Evolutionary conservation across 257 asterid species (phyloP), one percentile per base, ranked within the genome.

Genomic region (Capsicum baccatum): DNA sequence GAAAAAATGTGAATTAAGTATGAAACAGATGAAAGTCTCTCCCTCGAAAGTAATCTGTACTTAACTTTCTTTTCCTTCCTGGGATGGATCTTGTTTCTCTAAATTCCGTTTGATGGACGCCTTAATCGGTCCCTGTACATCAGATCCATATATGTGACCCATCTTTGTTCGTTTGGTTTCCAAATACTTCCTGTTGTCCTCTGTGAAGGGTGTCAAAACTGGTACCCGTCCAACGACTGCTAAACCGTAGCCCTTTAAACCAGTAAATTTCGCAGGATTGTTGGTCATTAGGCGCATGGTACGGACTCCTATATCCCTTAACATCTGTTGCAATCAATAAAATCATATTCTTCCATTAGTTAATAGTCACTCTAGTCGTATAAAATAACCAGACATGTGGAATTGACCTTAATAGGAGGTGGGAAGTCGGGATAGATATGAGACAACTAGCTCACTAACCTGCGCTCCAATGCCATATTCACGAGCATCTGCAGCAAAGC

Each of bases 261-360:
- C 97, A 2, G 88, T 86, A 74, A 92, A 94, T 83, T 95, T 95
- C 42, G 98, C 98, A 0, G 98, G 98, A 83, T 95, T 95, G 89
- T 95, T 95, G 3, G 98, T 95, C 98, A 95, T 95, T 13, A 95
- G 89, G 19, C 92, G 88, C 97, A 95, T 95, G 0, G 98, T 95
- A 78, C 90, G 92, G 19, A 95, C 91, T 33, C 98, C 98, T 39
- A 95, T 83, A 82, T 95, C 98, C 52, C 93, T 89, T 47, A 93
- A 88, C 84, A 95, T 95, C 97, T 93, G 91, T 86, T 70, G 62
- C 54, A 69, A 76, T 83, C 79, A 70, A 50, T 13, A 3, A 76
- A 54, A 33, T 76, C 48, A 7, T 74, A 50, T 50, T 74, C 81
- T 74, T 74, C 47, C 44, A 54, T 52, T 26, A 21, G 42, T 21